Evolutionary conservation across 768 basidiomycete species (phyloP), one percentile per base, ranked within the genome.

Genomic region (Hypholoma sublateritium): DNA sequence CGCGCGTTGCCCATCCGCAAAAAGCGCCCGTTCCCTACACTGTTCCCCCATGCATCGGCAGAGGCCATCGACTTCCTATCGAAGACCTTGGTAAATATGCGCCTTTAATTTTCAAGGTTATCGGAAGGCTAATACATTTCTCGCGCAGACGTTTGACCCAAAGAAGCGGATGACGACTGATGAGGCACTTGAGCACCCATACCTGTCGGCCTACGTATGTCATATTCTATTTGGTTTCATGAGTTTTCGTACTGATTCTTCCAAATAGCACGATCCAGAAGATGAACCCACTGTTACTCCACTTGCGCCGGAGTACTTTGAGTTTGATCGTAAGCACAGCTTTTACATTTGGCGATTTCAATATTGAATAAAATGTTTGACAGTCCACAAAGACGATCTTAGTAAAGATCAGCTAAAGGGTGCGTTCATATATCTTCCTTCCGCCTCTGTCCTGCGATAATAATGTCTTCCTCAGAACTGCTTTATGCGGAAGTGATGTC

Each of bases 261-360:
- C 58, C 46, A 60, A 28, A 53, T 45, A 89, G 86, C 91, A 93
- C 63, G 93, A 94, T 67, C 87, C 93, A 1, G 88, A 91, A 53
- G 95, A 97, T 67, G 95, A 97, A 67, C 95, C 95, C 2, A 76
- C 77, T 25, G 87, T 89, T n/a, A 78, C 83, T 41, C 87, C 91
- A 9, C 81, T 97, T 44, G 87, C 87, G 66, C 85, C 92, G 0
- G 81, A 83, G 44, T 97, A 95, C 73, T 97, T 97, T 71, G 89
- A 93, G 63, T 96, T 95, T 66, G 94, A 97, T 70, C 76, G 85
- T 89, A 67, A 70, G 87, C 28, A 32, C 28, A 6, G 1, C 28
- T 32, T 9, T 32, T 5, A 32, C 9, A 32, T 9, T 1, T 32
- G 28, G 28, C 9, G 28, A 32, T 32, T 9, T 32, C n/a, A 32